A percentile compares a stretch with the other conserved stretches of the same genome.
phyloP scores from a whole-genome alignment of 1,284 basidiomycete species.

The Phlebopus sp. region DNA sequence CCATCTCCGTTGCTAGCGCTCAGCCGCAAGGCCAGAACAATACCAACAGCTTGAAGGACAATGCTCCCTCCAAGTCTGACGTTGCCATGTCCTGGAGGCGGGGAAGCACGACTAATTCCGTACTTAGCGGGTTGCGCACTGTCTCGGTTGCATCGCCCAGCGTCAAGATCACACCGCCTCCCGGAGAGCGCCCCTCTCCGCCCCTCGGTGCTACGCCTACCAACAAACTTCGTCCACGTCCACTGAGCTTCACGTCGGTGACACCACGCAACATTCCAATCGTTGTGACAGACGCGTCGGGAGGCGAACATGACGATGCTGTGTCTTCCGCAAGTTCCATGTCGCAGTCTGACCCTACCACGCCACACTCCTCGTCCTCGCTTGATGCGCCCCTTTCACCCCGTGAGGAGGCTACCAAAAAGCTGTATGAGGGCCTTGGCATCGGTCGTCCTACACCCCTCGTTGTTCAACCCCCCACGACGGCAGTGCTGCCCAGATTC shows the following conservation, averaged over 20 bases:
- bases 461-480: constrained; percentile 13
- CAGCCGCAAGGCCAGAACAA: constrained; percentile 35
- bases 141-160: constrained; percentile 50
- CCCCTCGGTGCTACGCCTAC: constrained; percentile 37
- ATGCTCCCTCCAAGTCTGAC: constrained; percentile 68
- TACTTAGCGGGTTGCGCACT: constrained; percentile 61
- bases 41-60: constrained; percentile 23
- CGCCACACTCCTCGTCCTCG: constrained; percentile 68
- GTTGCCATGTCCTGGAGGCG: constrained; percentile 75
- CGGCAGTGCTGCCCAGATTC: constrained; percentile 14
- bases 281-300: constrained; percentile 54
- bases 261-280: constrained; percentile 47
- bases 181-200: constrained; percentile 54
- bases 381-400: constrained; percentile 60
- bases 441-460: constrained; percentile 54
- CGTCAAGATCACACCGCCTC: constrained; percentile 70
- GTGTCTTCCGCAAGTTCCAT: constrained; percentile 49
- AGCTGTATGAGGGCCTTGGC: constrained; percentile 79
- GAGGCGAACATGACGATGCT: constrained; percentile 57
- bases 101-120: constrained; percentile 64
- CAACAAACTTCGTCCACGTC: constrained; percentile 62
- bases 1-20: constrained; percentile 58
- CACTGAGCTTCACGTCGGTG: constrained; percentile 59
- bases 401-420: constrained; percentile 77
- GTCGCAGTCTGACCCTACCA: constrained; percentile 64